Percentiles rank a stretch among this genome's conserved stretches.
Evolutionary conservation across 2,329 filamentous ascomycete species (phyloP).

Genomic region (Pseudocercospora cruenta): DNA sequence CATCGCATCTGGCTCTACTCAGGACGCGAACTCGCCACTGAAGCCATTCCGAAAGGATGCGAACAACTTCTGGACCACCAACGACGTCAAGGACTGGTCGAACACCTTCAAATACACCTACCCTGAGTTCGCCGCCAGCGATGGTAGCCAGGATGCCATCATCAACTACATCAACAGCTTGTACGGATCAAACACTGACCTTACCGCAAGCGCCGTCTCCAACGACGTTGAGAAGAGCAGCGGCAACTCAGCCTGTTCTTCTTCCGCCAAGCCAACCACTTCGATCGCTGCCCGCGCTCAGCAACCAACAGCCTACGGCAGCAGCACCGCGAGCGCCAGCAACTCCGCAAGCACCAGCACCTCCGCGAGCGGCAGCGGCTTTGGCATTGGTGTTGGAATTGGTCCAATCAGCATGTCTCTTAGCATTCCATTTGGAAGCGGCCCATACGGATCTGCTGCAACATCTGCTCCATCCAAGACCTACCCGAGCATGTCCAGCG

Average conservation of each 20-base stretch:
- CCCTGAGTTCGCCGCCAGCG: constrained; percentile 60
- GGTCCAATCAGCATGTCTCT: constrained; percentile 20
- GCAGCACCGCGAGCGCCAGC: background rate
- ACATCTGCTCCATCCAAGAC: constrained; percentile 5
- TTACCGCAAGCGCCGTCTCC: constrained; percentile 20
- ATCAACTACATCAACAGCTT: constrained; percentile 53
- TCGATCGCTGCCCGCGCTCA: background rate
- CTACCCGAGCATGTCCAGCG: constrained; percentile 13
- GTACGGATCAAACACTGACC: constrained; percentile 51
- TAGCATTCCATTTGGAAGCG: constrained; percentile 11
- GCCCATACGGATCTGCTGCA: constrained; percentile 8
- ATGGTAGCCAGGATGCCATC: constrained; percentile 56
- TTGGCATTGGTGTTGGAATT: constrained; percentile 17
- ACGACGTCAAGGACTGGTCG: constrained; percentile 65
- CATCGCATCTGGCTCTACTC: constrained; percentile 55
- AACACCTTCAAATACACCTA: constrained; percentile 75
- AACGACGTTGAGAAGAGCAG: constrained; percentile 14
- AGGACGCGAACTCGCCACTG: constrained; percentile 33
- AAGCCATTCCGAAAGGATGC: constrained; percentile 65
- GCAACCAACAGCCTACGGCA: background rate
- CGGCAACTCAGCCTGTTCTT: background rate
- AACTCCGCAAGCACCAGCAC: background rate
- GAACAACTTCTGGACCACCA: constrained; percentile 69
- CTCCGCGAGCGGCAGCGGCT: background rate
- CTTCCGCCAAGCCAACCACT: background rate